phyloP scores from a whole-genome alignment of 2,329 filamentous ascomycete species.

The Penicillium glabrum region DNA sequence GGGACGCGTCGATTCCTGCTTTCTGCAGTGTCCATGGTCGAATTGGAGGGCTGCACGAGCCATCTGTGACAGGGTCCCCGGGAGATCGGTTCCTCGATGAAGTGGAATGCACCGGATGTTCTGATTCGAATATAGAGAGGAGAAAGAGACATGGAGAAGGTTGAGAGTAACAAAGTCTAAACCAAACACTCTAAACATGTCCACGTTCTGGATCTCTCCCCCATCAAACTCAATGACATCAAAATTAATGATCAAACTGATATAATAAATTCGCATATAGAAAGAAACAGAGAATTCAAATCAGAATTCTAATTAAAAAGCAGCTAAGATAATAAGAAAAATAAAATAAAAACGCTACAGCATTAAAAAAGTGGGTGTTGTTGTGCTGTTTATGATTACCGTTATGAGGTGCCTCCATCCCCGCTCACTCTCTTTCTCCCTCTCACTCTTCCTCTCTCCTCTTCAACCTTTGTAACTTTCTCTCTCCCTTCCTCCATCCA shows the following conservation, averaged over 20 bases:
- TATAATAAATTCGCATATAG: not conserved
- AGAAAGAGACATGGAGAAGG: not conserved
- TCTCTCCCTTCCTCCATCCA: not conserved
- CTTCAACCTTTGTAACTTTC: constrained; percentile 1
- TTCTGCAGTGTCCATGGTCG: constrained; percentile 18
- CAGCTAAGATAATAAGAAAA: not conserved
- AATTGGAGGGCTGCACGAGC: constrained; percentile 21
- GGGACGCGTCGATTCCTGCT: constrained; percentile 20
- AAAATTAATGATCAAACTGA: not conserved
- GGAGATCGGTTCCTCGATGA: constrained; percentile 20
- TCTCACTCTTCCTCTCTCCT: constrained; percentile 12
- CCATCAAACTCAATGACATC: not conserved
- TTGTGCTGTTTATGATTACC: not conserved
- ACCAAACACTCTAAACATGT: not conserved
- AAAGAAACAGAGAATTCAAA: not conserved
- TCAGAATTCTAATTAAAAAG: not conserved
- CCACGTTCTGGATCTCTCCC: not conserved
- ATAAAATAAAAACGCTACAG: not conserved
- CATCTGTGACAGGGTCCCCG: constrained; percentile 19
- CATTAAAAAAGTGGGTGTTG: not conserved
- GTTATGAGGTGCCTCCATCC: constrained; percentile 27
- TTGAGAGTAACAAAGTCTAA: not conserved
- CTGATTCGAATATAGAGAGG: not conserved
- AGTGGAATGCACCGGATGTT: constrained; percentile 25
- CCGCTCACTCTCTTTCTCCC: constrained; percentile 18